These are phyloP conservation scores for Pichia membranifaciens DNA, from an alignment of 805 yeast species.

Conservation along the genomic window DNA sequence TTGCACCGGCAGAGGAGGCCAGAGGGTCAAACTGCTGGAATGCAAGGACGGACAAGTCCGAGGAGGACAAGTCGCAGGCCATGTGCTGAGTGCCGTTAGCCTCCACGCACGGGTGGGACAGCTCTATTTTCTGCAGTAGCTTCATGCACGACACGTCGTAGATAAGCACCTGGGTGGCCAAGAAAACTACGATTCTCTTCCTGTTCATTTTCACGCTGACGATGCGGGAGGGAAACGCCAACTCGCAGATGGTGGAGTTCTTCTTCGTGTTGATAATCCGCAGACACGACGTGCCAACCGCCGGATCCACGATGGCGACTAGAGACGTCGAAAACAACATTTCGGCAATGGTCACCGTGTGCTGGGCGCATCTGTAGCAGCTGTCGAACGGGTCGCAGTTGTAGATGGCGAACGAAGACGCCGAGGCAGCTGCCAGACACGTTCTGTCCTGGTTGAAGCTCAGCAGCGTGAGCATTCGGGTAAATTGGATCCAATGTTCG, in stretches of 20 bases:
- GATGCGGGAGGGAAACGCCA: constrained; percentile 76
- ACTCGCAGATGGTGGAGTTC: constrained; percentile 71
- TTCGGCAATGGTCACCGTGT: constrained; percentile 67
- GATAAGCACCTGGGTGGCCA: constrained; percentile 75
- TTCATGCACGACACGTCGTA: constrained; percentile 91
- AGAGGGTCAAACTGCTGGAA: constrained; percentile 43
- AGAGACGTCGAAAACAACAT: constrained; percentile 89
- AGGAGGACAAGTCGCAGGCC: constrained; percentile 30
- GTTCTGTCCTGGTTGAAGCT: constrained; percentile 81
- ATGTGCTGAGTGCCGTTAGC: neutral
- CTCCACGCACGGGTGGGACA: constrained; percentile 20
- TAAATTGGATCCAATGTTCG: too few species aligned
- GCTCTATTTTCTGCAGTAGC: constrained; percentile 62
- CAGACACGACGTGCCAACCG: constrained; percentile 56
- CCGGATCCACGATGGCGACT: constrained; percentile 62
- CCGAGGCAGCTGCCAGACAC: constrained; percentile 72
- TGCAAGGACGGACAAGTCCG: constrained; percentile 45
- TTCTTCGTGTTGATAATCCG: constrained; percentile 81
- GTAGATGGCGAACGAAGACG: constrained; percentile 62
- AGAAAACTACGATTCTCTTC: constrained; percentile 69
- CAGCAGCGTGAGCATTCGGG: neutral
- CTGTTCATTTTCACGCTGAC: constrained; percentile 73
- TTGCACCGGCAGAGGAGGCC: neutral
- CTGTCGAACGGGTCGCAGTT: constrained; percentile 85
- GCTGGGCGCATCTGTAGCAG: constrained; percentile 46